Evolutionary conservation across 2,329 filamentous ascomycete species (phyloP).

Genomic region (Pseudocercospora eumusae): DNA sequence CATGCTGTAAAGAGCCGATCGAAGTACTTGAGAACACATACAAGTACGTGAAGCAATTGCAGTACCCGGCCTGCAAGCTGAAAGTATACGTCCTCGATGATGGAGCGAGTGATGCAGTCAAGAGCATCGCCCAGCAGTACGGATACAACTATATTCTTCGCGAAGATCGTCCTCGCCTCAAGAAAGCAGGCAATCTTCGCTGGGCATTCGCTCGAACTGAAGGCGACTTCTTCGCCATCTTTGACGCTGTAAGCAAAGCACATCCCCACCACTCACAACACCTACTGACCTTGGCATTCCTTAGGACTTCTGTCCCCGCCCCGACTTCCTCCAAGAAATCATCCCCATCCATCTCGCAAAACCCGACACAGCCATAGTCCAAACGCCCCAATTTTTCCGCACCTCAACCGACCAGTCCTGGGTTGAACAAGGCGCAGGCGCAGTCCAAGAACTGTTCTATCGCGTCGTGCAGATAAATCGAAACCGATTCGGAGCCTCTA

Average conservation of each 20-base stretch:
- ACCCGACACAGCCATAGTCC: conserved; percentile 45
- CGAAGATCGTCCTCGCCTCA: conserved; percentile 45
- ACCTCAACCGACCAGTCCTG: conserved; percentile 45
- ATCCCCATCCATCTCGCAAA: conserved; percentile 46
- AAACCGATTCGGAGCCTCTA: conserved; percentile 46
- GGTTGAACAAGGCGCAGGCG: conserved; percentile 49
- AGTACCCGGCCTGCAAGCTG: conserved; percentile 44
- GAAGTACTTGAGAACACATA: conserved; percentile 45
- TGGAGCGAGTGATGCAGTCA: conserved; percentile 40
- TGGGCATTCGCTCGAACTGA: conserved; percentile 45
- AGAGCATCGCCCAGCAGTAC: conserved; percentile 38
- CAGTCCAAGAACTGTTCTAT: conserved; percentile 48
- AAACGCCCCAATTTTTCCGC: conserved; percentile 49
- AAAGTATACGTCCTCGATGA: conserved; percentile 47
- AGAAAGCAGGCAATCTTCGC: conserved; percentile 49
- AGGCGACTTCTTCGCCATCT: conserved; percentile 48
- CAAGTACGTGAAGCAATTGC: conserved; percentile 40
- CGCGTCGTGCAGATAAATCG: conserved; percentile 48
- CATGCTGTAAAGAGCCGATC: conserved; percentile 48
- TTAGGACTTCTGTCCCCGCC: conserved; percentile 46
- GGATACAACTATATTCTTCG: conserved; percentile 47
- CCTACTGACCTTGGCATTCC: not conserved
- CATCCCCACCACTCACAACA: not conserved
- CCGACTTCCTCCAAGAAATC: conserved; percentile 46
- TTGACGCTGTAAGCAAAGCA: conserved; percentile 38